Evolutionary conservation across 2,329 filamentous ascomycete species (phyloP).

Genomic region (Ophiostoma tasmaniense): DNA sequence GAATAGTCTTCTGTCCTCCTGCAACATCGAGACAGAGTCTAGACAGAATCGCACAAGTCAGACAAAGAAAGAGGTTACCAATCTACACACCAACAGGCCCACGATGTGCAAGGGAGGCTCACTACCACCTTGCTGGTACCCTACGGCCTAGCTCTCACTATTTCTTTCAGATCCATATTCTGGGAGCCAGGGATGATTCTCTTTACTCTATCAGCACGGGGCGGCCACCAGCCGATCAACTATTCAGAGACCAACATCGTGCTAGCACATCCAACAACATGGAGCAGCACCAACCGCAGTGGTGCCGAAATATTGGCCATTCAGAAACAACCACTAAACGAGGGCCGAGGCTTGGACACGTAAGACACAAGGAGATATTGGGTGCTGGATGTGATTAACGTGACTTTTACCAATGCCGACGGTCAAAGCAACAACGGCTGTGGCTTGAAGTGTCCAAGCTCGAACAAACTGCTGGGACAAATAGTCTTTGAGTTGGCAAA

Average conservation of each 20-base stretch:
- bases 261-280: not conserved
- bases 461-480: not conserved
- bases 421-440: not conserved
- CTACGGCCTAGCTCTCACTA: not conserved
- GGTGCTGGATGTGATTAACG: not conserved
- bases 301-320: not conserved
- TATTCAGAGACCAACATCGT: slow-evolving; percentile 1
- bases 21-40: not conserved
- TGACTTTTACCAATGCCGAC: not conserved
- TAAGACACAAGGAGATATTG: not conserved
- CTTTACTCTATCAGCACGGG: not conserved
- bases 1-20: not conserved
- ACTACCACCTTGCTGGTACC: slow-evolving; percentile 4
- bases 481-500: too few species aligned
- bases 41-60: not conserved
- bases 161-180: not conserved
- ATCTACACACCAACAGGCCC: not conserved
- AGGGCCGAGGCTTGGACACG: not conserved
- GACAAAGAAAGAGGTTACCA: not conserved
- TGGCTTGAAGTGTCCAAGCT: not conserved
- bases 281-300: not conserved
- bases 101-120: not conserved
- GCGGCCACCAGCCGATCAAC: not conserved
- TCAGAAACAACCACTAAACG: not conserved
- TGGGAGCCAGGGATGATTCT: not conserved